These are phyloP conservation scores for Aspergillus nidulans DNA, from an alignment of 495 filamentous ascomycete genomes.

Conservation along the genomic window DNA sequence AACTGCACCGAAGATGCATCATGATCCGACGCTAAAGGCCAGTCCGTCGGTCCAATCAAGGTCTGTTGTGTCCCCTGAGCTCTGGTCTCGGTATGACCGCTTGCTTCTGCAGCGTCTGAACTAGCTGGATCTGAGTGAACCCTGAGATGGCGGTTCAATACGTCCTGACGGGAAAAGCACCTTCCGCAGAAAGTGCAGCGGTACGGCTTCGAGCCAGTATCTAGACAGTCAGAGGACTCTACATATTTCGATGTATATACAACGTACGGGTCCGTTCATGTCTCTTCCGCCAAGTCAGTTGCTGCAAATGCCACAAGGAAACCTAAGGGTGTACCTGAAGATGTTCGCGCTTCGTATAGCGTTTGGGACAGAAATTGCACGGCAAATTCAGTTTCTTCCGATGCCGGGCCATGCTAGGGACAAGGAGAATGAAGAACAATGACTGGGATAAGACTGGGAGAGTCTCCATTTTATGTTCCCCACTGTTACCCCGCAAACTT, in stretches of 20 bases:
- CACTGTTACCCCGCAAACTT: background rate
- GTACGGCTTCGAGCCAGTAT: background rate
- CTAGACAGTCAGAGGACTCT: background rate
- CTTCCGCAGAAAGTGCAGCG: background rate
- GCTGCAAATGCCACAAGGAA: background rate
- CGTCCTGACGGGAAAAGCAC: slow-evolving; percentile 1
- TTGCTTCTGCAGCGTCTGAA: background rate
- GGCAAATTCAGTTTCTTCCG: slow-evolving; percentile 1
- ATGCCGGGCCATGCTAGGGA: background rate
- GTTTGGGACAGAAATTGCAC: slow-evolving; percentile 1
- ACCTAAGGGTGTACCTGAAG: background rate
- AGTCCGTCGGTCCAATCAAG: too few species aligned
- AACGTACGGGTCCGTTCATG: background rate
- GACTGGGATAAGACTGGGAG: background rate
- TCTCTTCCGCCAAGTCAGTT: background rate
- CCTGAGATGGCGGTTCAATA: background rate
- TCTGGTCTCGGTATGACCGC: background rate
- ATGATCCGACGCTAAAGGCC: too few species aligned
- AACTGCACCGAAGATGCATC: too few species aligned
- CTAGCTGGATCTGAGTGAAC: background rate
- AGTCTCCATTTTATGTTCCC: slow-evolving; percentile 3
- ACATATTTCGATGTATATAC: background rate
- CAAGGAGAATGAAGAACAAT: background rate
- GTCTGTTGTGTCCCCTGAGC: background rate
- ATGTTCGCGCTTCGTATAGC: slow-evolving; percentile 7